A percentile compares a stretch with the other conserved stretches of the same genome.
Evolutionary conservation across 2,329 filamentous ascomycete genomes (phyloP).

Genomic region (Dactylellina cionopaga): DNA sequence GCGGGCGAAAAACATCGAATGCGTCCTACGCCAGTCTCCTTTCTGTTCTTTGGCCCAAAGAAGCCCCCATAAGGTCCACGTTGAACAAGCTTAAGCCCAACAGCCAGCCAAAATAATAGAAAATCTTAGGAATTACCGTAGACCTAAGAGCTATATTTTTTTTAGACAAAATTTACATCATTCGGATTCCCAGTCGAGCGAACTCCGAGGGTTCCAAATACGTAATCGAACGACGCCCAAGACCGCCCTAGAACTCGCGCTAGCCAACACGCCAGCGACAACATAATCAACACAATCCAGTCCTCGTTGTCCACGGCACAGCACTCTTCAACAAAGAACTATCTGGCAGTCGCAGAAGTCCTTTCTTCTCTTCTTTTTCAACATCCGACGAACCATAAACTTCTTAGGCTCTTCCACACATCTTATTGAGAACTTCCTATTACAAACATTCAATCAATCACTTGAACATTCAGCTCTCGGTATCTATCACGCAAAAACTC

Average conservation of each 20-base stretch:
- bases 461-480: no score
- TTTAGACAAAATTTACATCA: conserved; percentile 6
- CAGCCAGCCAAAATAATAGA: no score
- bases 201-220: conserved; percentile 28
- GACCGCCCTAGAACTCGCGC: not conserved
- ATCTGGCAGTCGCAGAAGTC: not conserved
- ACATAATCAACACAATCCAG: conserved; percentile 40
- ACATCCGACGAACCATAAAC: no score
- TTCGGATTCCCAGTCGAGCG: not conserved
- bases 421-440: no score
- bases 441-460: no score
- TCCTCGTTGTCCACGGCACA: not conserved
- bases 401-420: no score
- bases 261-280: not conserved
- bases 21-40: conserved; percentile 16
- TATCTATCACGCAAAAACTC: not conserved
- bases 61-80: conserved; percentile 42
- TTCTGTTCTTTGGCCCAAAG: conserved; percentile 25
- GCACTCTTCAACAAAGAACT: not conserved
- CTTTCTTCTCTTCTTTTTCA: no score
- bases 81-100: no score
- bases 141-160: not conserved
- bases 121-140: no score
- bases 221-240: conserved; percentile 33
- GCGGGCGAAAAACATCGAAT: conserved; percentile 21